Conservation (phyloP, 2,329 filamentous ascomycete species). For the Alternaria solani region DNA sequence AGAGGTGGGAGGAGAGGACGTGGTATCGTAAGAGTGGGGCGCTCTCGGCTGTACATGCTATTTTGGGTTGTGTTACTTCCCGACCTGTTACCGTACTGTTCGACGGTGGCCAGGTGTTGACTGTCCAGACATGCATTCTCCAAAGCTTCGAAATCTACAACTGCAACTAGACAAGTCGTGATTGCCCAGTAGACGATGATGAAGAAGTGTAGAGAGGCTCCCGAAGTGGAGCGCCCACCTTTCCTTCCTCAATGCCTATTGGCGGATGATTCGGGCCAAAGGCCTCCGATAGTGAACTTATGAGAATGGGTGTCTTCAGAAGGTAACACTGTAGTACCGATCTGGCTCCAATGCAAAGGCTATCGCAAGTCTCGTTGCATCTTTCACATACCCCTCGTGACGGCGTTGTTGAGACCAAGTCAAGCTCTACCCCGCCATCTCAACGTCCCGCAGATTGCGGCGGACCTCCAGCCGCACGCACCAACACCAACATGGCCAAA, state of each 20-base stretch:
- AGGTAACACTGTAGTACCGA: background rate
- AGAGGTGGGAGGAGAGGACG: background rate
- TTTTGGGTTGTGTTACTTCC: constrained; percentile 6
- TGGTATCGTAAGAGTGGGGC: constrained; percentile 2
- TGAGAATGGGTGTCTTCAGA: background rate
- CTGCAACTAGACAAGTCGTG: background rate
- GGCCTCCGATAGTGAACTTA: background rate
- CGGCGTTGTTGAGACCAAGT: constrained; percentile 2
- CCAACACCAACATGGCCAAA: constrained; percentile 30
- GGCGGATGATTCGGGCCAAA: constrained; percentile 32
- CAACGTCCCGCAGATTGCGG: constrained; percentile 27
- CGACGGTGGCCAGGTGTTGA: background rate
- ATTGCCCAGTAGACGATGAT: background rate
- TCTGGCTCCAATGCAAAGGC: constrained; percentile 13
- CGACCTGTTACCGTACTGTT: background rate
- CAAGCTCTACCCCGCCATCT: constrained; percentile 25
- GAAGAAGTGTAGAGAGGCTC: background rate
- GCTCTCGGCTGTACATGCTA: constrained; percentile 13
- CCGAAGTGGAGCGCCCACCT: background rate
- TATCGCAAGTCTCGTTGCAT: constrained; percentile 21
- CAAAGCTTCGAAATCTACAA: background rate
- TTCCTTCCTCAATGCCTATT: constrained; percentile 19
- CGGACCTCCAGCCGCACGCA: constrained; percentile 15
- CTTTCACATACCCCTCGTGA: constrained; percentile 1
- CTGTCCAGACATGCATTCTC: rapidly evolving